Evolutionary conservation across 1,284 basidiomycete genomes (phyloP).

Genomic region (Puccinia horiana): DNA sequence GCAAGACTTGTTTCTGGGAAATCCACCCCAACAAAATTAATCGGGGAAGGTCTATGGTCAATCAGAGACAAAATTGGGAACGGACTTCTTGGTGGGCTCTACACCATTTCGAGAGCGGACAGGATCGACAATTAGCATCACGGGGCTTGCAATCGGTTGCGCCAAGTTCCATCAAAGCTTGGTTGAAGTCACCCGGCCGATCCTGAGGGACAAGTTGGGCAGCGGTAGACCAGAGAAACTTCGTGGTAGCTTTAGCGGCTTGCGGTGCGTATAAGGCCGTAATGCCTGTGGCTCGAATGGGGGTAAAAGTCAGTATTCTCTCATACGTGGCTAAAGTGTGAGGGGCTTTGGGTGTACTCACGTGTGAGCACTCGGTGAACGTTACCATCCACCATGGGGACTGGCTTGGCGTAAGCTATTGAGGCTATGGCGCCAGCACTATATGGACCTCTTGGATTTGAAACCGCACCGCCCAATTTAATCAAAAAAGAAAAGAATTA

Average conservation of each 20-base stretch:
- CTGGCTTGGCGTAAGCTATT: slow-evolving; percentile 81
- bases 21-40: neutral
- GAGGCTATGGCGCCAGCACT: slow-evolving; percentile 78
- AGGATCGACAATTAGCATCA: slow-evolving; percentile 71
- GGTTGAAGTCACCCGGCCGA: slow-evolving; percentile 78
- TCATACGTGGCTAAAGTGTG: neutral
- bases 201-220: slow-evolving; percentile 66
- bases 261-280: slow-evolving; percentile 78
- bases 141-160: slow-evolving; percentile 85
- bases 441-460: slow-evolving; percentile 52
- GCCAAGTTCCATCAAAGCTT: slow-evolving; percentile 82
- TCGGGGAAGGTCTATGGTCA: neutral
- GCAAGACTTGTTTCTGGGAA: slow-evolving; percentile 8
- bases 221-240: slow-evolving; percentile 79
- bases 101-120: slow-evolving; percentile 73
- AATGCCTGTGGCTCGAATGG: slow-evolving; percentile 70
- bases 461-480: neutral
- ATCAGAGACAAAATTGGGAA: neutral
- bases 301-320: slow-evolving; percentile 61
- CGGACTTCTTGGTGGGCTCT: slow-evolving; percentile 65
- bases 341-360: neutral
- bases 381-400: slow-evolving; percentile 90
- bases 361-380: slow-evolving; percentile 61
- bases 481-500: neutral
- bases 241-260: slow-evolving; percentile 73